Conservation (phyloP, 805 yeast genomes). For the Yarrowia deformans region DNA sequence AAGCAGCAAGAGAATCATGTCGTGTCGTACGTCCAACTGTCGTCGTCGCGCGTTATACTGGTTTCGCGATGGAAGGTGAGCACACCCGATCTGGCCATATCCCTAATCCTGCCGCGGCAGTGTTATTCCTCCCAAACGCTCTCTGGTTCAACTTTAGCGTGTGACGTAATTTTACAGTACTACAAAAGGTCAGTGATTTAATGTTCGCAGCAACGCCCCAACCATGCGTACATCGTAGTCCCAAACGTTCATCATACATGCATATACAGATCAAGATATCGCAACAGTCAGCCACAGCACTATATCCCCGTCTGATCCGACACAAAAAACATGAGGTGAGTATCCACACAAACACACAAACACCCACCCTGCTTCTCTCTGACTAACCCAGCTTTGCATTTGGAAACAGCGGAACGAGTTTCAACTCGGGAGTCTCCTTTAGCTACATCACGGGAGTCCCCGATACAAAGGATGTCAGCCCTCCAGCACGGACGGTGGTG, state of each 20-base stretch:
- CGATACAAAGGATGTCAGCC: constrained; percentile 61
- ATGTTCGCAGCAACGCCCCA: background rate
- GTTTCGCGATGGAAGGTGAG: constrained; percentile 7
- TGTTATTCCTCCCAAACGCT: constrained; percentile 15
- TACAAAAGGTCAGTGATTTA: no score
- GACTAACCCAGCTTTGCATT: constrained; percentile 34
- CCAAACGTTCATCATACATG: constrained; percentile 27
- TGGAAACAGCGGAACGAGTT: constrained; percentile 22
- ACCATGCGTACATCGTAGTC: background rate
- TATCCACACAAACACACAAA: background rate
- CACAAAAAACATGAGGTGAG: constrained; percentile 26
- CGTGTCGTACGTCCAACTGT: constrained; percentile 3
- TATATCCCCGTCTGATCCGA: constrained; percentile 2
- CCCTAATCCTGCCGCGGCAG: constrained; percentile 21
- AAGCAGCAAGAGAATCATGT: constrained; percentile 65
- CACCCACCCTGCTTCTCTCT: background rate
- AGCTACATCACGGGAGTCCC: constrained; percentile 82
- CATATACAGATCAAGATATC: constrained; percentile 30
- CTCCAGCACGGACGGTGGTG: constrained; percentile 63
- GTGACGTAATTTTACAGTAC: background rate
- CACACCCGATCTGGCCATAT: constrained; percentile 27
- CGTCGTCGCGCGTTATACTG: constrained; percentile 12
- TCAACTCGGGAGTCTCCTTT: constrained; percentile 57
- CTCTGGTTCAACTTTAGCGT: background rate
- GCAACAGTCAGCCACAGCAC: background rate